Conservation (phyloP, 2,329 filamentous ascomycete genomes). For the Xylariaceae sp. region DNA sequence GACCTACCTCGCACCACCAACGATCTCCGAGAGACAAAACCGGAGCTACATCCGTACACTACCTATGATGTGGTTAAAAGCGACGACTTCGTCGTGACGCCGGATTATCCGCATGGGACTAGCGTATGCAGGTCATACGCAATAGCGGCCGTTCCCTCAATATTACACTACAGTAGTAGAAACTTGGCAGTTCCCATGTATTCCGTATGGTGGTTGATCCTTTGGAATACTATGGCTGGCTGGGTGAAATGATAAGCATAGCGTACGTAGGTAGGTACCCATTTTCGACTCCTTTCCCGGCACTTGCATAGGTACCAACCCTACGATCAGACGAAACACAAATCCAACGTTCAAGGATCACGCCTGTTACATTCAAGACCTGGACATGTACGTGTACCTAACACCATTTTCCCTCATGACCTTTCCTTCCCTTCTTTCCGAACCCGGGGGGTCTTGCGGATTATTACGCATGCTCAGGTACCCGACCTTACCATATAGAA, state of each 20-base stretch:
- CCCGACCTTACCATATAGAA: background rate
- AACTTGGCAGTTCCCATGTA: slow-evolving; percentile 1
- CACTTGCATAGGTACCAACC: background rate
- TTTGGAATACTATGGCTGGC: slow-evolving; percentile 6
- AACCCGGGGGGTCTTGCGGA: background rate
- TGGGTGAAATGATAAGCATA: background rate
- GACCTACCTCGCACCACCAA: background rate
- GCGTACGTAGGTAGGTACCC: background rate
- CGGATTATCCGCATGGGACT: slow-evolving; percentile 2
- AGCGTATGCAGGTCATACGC: slow-evolving; percentile 7
- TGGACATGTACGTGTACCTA: no score
- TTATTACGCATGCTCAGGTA: background rate
- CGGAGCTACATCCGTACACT: background rate
- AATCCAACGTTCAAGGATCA: background rate
- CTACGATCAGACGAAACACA: background rate
- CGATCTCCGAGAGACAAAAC: slow-evolving; percentile 3
- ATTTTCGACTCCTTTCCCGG: background rate
- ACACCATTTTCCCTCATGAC: background rate
- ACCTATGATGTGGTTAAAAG: background rate
- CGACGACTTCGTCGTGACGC: background rate
- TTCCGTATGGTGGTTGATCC: slow-evolving; percentile 1
- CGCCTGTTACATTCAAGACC: background rate
- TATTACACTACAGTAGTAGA: slow-evolving; percentile 2
- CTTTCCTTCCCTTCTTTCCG: background rate
- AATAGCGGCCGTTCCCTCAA: slow-evolving; percentile 7